Base-by-base conservation (phyloP, 2,329 filamentous ascomycete genomes). In the Colletotrichum sp. region DNA sequence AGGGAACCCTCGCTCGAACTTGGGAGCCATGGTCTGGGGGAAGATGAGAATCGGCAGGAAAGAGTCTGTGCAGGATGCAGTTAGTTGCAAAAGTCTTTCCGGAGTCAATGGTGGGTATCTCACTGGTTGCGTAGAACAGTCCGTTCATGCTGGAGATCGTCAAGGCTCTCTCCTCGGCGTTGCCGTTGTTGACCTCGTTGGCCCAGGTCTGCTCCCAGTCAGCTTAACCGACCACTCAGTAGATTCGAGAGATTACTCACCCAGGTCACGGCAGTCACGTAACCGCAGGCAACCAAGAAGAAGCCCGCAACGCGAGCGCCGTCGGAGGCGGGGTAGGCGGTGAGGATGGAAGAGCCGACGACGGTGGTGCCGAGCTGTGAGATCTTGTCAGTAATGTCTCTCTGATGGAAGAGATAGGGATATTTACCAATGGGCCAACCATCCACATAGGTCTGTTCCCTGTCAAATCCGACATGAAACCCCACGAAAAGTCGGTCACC, bases 1-100 rank as follows among this genome's bases (percentile, higher is more conserved):
- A 6, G 71, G 71, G 32, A 69, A 73, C 7, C 57, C 71, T 22
- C 65, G 52, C 71, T 73, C 65, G 76, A 83, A 84, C 9, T 66
- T 79, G 3, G 82, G 82, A 1, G 82, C 78, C 77, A 81, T 81
- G 5, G 81, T 83, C 68, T 84, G 82, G 0, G 83, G 82, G 55
- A 83, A 84, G 48, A 83, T 83, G 18, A 84, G 68, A 18, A 84
- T 82, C 3, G 83, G 83, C 3, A 84, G 72, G 77, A 81, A 83
- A 2, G 81, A 81, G 39, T 81, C n/a, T n/a, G n/a, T n/a, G n/a
- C n/a, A n/a, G n/a, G n/a, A n/a, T n/a, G n/a, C n/a, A n/a, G n/a
- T n/a, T n/a, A n/a, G n/a, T n/a, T n/a, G n/a, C n/a, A n/a, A n/a
- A n/a, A n/a, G n/a, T n/a, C n/a, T n/a, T n/a, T n/a, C n/a, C n/a